These are phyloP conservation scores for Yarrowia yakushimensis DNA, from an alignment of 805 yeast species.

Conservation along the genomic window DNA sequence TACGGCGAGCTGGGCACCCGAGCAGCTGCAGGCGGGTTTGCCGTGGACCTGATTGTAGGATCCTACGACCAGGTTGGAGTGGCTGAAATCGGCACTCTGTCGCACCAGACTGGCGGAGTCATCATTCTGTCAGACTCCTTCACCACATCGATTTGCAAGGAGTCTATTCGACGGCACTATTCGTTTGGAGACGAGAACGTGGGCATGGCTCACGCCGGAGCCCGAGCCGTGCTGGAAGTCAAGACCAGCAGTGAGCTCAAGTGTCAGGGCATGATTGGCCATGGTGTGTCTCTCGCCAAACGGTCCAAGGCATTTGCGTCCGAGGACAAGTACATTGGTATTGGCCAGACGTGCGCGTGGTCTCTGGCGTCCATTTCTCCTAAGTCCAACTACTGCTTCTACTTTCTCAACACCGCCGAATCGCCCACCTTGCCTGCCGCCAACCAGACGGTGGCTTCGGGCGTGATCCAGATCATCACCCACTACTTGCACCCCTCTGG, in stretches of 20 bases:
- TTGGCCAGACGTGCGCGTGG: conserved; percentile 91
- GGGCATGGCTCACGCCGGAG: conserved; percentile 19
- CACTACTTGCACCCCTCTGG: conserved; percentile 96
- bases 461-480: conserved; percentile 78
- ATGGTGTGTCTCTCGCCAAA: conserved; percentile 66
- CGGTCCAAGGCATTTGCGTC: conserved; percentile 65
- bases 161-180: conserved; percentile 80
- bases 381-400: conserved; percentile 80
- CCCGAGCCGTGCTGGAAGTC: conserved; percentile 69
- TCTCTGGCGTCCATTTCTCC: conserved; percentile 81
- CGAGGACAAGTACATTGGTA: conserved; percentile 80
- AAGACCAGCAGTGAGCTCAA: conserved; percentile 76
- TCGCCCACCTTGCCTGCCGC: conserved; percentile 32
- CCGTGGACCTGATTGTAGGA: conserved; percentile 87
- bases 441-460: conserved; percentile 32
- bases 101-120: conserved; percentile 84
- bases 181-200: conserved; percentile 28
- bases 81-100: conserved; percentile 81
- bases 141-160: conserved; percentile 89
- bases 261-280: conserved; percentile 90
- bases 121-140: conserved; percentile 85
- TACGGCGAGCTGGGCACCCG: conserved; percentile 70
- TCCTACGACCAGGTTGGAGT: conserved; percentile 95
- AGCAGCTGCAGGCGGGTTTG: conserved; percentile 68
- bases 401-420: conserved; percentile 69